phyloP scores from a whole-genome alignment of 768 basidiomycete species.

The Austroboletus festivus region DNA sequence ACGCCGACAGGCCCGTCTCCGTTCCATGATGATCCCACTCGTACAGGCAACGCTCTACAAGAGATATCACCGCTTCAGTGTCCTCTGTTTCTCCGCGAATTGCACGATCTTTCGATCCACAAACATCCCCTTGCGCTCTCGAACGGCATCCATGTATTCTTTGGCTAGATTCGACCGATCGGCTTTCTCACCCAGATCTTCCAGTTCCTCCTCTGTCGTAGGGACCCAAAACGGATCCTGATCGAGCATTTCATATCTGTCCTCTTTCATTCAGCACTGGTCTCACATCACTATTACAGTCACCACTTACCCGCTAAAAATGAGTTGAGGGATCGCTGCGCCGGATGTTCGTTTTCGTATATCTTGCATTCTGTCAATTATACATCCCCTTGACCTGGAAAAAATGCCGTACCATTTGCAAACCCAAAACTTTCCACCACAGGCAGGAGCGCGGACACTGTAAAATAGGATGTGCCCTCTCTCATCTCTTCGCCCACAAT shows the following conservation, averaged over 20 bases:
- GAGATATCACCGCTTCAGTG: slow-evolving; percentile 54
- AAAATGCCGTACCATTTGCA: slow-evolving; percentile 69
- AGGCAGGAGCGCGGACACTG: slow-evolving; percentile 83
- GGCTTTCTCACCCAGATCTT: slow-evolving; percentile 95
- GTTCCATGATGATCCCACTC: not conserved
- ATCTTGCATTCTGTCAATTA: slow-evolving; percentile 46
- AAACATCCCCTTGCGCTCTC: slow-evolving; percentile 93
- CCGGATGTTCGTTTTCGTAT: slow-evolving; percentile 96
- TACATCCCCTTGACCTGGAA: not conserved
- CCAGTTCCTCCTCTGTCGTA: slow-evolving; percentile 93
- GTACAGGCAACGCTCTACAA: not conserved
- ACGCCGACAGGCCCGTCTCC: not conserved
- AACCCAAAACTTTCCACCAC: slow-evolving; percentile 98
- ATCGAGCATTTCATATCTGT: slow-evolving; percentile 88
- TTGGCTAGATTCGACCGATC: slow-evolving; percentile 93
- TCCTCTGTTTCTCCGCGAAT: slow-evolving; percentile 96
- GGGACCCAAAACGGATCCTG: slow-evolving; percentile 98
- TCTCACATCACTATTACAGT: not conserved
- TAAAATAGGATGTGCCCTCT: slow-evolving; percentile 94
- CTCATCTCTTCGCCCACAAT: slow-evolving; percentile 99
- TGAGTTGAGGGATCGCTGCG: slow-evolving; percentile 93
- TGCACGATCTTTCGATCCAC: slow-evolving; percentile 94
- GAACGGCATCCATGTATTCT: slow-evolving; percentile 84
- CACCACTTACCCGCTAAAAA: slow-evolving; percentile 82
- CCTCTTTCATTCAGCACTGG: slow-evolving; percentile 15